Evolutionary conservation across 257 asterid genomes (phyloP).

Genomic region (Solanum lignicaule): DNA sequence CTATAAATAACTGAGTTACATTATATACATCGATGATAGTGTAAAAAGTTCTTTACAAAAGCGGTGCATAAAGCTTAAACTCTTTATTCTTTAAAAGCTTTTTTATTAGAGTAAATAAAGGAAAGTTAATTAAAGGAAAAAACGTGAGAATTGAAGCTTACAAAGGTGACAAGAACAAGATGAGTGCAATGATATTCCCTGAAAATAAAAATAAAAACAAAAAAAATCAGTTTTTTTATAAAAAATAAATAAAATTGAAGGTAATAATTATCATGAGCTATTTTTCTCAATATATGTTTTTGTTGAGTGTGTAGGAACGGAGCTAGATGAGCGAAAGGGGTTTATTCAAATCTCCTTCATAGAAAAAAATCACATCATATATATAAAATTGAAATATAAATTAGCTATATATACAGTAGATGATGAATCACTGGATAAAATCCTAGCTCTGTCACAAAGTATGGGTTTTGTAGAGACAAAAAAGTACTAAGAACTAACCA

Average conservation of each 20-base stretch:
- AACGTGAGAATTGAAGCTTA: slow-evolving; percentile 22
- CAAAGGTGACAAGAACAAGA: slow-evolving; percentile 68
- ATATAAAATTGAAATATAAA: neutral
- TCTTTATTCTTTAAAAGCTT: neutral
- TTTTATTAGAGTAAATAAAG: neutral
- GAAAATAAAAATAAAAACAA: slow-evolving; percentile 6
- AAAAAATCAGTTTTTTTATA: neutral
- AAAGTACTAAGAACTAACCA: slow-evolving; percentile 24
- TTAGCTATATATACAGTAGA: neutral
- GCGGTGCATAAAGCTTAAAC: neutral
- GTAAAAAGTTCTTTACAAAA: neutral
- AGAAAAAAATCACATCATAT: neutral
- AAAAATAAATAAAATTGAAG: no score
- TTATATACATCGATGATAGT: no score
- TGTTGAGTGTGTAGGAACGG: neutral
- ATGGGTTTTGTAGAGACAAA: neutral
- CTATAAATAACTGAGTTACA: no score
- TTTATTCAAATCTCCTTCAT: neutral
- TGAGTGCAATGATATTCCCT: slow-evolving; percentile 66
- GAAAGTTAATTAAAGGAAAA: neutral
- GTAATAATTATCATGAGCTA: neutral
- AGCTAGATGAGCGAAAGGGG: neutral
- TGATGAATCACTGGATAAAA: neutral
- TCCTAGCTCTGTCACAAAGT: accelerated
- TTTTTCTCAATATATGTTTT: neutral